Evolutionary conservation across 2,329 filamentous ascomycete genomes (phyloP), one percentile per base, ranked within the genome.

Genomic region (Penicillium sp.): DNA sequence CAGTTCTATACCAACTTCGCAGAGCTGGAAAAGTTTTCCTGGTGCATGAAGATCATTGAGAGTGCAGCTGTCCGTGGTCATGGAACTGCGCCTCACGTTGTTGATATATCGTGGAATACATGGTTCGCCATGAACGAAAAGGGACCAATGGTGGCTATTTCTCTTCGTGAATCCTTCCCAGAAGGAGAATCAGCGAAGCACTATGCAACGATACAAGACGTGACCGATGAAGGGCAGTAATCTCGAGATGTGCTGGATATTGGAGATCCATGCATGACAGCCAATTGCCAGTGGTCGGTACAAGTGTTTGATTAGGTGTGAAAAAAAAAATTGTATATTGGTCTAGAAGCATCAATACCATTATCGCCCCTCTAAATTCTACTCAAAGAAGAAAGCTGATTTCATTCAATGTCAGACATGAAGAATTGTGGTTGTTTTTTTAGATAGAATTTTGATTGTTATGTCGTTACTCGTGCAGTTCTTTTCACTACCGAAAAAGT

Each of bases 381-480:
- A 10, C 24, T 28, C 24, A 28, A 5, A 28, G 24, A 28, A 10
- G 24, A 28, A 34, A n/a, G 5, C n/a, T 13, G 33, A 13, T 34
- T 34, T 34, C 33, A n/a, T 5, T 7, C 5, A 21, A 19, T 24
- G 19, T 23, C 13, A 33, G 5, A 24, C 34, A 18, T 44, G 13
- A 24, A n/a, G 13, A 46, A 21, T 19, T 28, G 9, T 16, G 8
- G 9, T 39, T 36, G 14, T 13, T 5, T 43, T 28, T 43, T 43
- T 9, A 19, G 19, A 21, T 31, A 31, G 8, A 43, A 31, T 45
- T 45, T 21, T 48, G 19, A 50, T 50, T 45, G 46, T 29, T 54
- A 49, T 42, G 28, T 51, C 52, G 31, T 55, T 51, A 55, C 39
- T 44, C 44, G 40, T 56, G 47, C 45, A 24, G 19, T 36, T n/a